phyloP scores from a whole-genome alignment of 208 protist genomes.

The Acanthamoeba divionensis region DNA sequence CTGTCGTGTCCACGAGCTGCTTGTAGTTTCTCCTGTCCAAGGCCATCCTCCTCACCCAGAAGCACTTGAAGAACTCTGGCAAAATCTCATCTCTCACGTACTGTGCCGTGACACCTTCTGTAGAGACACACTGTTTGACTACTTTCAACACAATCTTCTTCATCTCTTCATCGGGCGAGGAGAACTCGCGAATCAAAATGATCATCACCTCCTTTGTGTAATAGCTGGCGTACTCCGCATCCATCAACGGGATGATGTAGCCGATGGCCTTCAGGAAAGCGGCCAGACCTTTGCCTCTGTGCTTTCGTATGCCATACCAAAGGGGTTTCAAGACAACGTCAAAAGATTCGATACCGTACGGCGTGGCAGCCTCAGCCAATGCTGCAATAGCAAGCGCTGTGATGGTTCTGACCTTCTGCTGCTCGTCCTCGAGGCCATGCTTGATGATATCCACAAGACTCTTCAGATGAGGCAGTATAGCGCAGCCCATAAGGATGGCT shows the following conservation, averaged over 20 bases:
- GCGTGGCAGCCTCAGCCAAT: constrained; percentile 94
- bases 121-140: constrained; percentile 95
- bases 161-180: constrained; percentile 95
- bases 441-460: constrained; percentile 93
- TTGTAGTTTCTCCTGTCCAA: constrained; percentile 91
- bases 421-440: constrained; percentile 85
- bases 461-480: constrained; percentile 93
- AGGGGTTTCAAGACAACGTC: constrained; percentile 93
- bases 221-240: constrained; percentile 91
- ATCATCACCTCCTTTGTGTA: constrained; percentile 95
- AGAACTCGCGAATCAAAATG: constrained; percentile 91
- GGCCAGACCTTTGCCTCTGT: constrained; percentile 92
- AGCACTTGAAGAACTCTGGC: constrained; percentile 84
- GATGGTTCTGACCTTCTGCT: constrained; percentile 89
- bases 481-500: constrained; percentile 94
- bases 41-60: constrained; percentile 92
- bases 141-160: constrained; percentile 98
- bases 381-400: constrained; percentile 93
- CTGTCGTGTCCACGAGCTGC: constrained; percentile 93
- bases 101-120: constrained; percentile 91
- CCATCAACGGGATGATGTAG: constrained; percentile 98
- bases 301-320: constrained; percentile 90
- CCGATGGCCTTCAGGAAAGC: constrained; percentile 98
- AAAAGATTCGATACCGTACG: constrained; percentile 98
- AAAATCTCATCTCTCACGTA: constrained; percentile 82